Evolutionary conservation across 1,139 yeast species (phyloP).

Genomic region (Yamadazyma spencermartinsiae): DNA sequence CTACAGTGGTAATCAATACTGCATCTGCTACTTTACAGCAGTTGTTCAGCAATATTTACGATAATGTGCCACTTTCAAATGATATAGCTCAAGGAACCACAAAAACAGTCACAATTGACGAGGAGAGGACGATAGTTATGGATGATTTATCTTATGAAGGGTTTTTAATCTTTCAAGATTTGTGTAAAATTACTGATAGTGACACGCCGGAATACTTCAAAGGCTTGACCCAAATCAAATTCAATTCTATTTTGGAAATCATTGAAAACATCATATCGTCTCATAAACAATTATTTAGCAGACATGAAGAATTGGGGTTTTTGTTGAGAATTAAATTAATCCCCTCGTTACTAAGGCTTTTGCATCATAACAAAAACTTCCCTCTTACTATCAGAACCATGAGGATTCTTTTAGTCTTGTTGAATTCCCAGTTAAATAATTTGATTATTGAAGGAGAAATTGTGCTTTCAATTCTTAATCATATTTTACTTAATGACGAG

Average conservation of each 20-base stretch:
- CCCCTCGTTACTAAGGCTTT: constrained; percentile 69
- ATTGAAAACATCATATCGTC: constrained; percentile 65
- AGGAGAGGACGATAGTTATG: constrained; percentile 24
- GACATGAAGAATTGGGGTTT: constrained; percentile 63
- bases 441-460: constrained; percentile 80
- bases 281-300: constrained; percentile 56
- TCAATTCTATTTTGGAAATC: constrained; percentile 75
- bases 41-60: constrained; percentile 72
- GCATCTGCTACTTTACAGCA: constrained; percentile 94
- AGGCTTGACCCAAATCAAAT: constrained; percentile 54
- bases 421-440: constrained; percentile 59
- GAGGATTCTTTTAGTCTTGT: constrained; percentile 62
- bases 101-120: constrained; percentile 3
- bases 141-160: constrained; percentile 67
- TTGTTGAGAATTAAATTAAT: constrained; percentile 66
- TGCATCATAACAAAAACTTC: constrained; percentile 59
- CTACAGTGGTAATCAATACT: constrained; percentile 81
- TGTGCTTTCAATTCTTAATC: constrained; percentile 70
- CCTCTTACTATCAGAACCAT: constrained; percentile 72
- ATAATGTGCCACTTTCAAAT: constrained; percentile 39
- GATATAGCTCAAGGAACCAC: constrained; percentile 7
- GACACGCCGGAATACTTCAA: constrained; percentile 52
- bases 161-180: constrained; percentile 63
- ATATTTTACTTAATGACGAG: constrained; percentile 44
- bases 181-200: constrained; percentile 66